Conservation (phyloP, 441 rosid genomes). For the Lepidium campestre region DNA sequence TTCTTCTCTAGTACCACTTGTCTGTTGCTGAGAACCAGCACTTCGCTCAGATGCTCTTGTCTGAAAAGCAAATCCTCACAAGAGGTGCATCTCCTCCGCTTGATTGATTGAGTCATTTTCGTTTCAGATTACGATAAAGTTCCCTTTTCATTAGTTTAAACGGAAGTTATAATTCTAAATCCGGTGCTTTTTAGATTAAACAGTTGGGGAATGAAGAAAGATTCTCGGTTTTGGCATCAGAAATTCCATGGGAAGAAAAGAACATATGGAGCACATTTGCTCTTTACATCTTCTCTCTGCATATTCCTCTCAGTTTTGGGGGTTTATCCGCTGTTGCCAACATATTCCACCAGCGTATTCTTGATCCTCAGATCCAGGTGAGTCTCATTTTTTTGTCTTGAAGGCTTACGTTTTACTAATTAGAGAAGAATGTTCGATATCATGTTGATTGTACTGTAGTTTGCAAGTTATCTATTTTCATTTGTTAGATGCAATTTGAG, state of each 20-base stretch:
- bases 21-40: neutral
- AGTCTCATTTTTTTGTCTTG: neutral
- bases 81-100: slow-evolving; percentile 3
- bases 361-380: slow-evolving; percentile 74
- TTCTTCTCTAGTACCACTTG: neutral
- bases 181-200: neutral
- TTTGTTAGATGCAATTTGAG: neutral
- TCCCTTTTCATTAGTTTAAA: neutral
- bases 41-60: slow-evolving; percentile 9
- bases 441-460: neutral
- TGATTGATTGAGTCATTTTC: neutral
- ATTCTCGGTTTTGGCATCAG: slow-evolving; percentile 49
- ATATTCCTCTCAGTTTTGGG: slow-evolving; percentile 76
- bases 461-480: neutral
- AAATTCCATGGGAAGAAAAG: slow-evolving; percentile 61
- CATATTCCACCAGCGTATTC: slow-evolving; percentile 44
- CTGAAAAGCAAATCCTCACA: slow-evolving; percentile 1
- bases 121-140: neutral
- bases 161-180: neutral
- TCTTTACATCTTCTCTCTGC: slow-evolving; percentile 68
- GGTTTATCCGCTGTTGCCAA: slow-evolving; percentile 69
- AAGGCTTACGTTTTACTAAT: neutral
- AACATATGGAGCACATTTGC: slow-evolving; percentile 65
- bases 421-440: neutral
- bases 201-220: slow-evolving; percentile 32